Evolutionary conservation across 345 rosid species (phyloP), one percentile per base, ranked within the genome.

Genomic region (Gossypium thurberi): DNA sequence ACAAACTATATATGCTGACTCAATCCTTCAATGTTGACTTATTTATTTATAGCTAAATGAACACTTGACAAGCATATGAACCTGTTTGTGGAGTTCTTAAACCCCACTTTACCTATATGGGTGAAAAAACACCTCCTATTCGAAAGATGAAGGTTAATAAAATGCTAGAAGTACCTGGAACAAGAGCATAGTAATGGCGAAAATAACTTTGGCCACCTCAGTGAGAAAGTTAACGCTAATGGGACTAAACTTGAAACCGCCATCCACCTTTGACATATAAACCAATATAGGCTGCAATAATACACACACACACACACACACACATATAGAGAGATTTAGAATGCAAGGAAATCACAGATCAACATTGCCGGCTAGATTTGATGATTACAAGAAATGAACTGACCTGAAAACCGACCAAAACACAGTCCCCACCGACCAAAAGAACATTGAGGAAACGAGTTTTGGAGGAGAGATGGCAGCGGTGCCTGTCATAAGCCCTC

Each of bases 211-310:
- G 6, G 91, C 82, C 23, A 79, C 78, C 71, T 95, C 99, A 1
- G 97, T 92, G 86, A 95, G 81, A 84, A 95, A 89, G 85, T 95
- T 95, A 73, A 95, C 99, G 55, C 94, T 90, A 58, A 92, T 74
- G 46, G 98, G 99, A 79, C 94, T 95, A 80, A 90, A 95, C 75
- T 83, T 85, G 88, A 92, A 95, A 74, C 75, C 78, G 42, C 98
- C 96, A 86, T 92, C 97, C 28, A 92, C 95, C 78, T 95, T 95
- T 72, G 90, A 92, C 94, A 89, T 95, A 70, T 88, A 95, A 72
- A 95, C 99, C 86, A 95, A 82, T 58, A 95, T 88, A 26, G 99
- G 98, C 98, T 94, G 89, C 46, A 72, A 72, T 44, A 44, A 65
- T 0, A 40, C 37, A 28, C 37, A 28, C 33, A 28, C 33, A 28